phyloP scores from a whole-genome alignment of 768 basidiomycete genomes.

The Ramaria rubella region DNA sequence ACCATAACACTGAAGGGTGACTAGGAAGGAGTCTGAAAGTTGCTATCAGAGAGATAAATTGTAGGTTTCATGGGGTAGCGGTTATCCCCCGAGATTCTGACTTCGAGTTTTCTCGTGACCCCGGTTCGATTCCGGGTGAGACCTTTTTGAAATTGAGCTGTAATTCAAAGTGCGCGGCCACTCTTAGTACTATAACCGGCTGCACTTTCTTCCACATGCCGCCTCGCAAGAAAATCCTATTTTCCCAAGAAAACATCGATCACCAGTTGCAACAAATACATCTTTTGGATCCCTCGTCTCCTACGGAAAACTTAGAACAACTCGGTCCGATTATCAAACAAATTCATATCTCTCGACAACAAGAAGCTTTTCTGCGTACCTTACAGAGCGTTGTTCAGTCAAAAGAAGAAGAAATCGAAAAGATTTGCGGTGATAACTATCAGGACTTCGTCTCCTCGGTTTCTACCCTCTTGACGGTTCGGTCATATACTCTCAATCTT shows the following conservation, averaged over 20 bases:
- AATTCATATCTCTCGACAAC: conserved; percentile 80
- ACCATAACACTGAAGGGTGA: too few relatives aligned
- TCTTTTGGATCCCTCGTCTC: conserved; percentile 78
- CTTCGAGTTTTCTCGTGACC: conserved; percentile 13
- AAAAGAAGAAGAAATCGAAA: conserved; percentile 95
- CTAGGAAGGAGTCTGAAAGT: too few relatives aligned
- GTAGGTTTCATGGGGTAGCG: conserved; percentile 18
- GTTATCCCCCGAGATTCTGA: conserved; percentile 22
- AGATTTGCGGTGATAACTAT: conserved; percentile 93
- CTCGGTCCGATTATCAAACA: conserved; percentile 93
- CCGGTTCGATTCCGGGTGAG: conserved; percentile 20
- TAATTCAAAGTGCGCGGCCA: too few relatives aligned
- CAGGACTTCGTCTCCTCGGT: conserved; percentile 97
- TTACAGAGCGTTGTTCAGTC: conserved; percentile 84
- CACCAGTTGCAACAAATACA: conserved; percentile 89
- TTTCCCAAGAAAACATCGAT: conserved; percentile 80
- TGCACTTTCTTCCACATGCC: conserved; percentile 64
- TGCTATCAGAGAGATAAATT: too few relatives aligned
- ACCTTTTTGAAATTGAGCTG: too few relatives aligned
- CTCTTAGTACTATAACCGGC: too few relatives aligned
- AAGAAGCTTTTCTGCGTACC: conserved; percentile 83
- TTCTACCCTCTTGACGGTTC: conserved; percentile 91
- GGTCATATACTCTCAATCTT: conserved; percentile 92
- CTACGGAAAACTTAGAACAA: conserved; percentile 92
- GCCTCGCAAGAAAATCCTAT: conserved; percentile 61